Evolutionary conservation across 768 basidiomycete genomes (phyloP).

Genomic region (Mycena albidolilacea): DNA sequence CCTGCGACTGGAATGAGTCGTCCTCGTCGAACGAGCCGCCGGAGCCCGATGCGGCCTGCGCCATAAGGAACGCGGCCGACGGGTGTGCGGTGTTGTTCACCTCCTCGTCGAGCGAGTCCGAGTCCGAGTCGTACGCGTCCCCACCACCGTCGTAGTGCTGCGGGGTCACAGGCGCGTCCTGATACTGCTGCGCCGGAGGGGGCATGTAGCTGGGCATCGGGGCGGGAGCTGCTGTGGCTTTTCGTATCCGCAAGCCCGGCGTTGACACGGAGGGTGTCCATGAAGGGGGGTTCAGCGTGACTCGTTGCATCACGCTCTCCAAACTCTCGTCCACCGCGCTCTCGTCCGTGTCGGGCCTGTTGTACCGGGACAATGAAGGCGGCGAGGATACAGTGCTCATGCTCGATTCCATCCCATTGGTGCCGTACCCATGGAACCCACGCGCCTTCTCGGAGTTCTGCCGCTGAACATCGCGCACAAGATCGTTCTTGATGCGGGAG

Average conservation of each 20-base stretch:
- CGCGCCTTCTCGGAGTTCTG: conserved; percentile 50
- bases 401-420: conserved; percentile 67
- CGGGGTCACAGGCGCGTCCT: conserved; percentile 31
- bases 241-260: conserved; percentile 50
- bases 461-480: conserved; percentile 69
- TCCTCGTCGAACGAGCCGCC: conserved; percentile 58
- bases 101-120: conserved; percentile 73
- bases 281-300: conserved; percentile 62
- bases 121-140: conserved; percentile 63
- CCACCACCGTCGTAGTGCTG: conserved; percentile 40
- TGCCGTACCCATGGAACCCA: conserved; percentile 45
- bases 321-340: conserved; percentile 70
- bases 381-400: conserved; percentile 80
- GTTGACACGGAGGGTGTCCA: conserved; percentile 45
- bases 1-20: conserved; percentile 59
- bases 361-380: conserved; percentile 80
- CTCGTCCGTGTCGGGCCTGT: conserved; percentile 58
- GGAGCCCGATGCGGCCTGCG: conserved; percentile 50
- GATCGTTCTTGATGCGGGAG: conserved; percentile 73
- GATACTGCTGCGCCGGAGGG: conserved; percentile 27
- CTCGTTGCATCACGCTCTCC: conserved; percentile 79
- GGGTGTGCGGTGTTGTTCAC: conserved; percentile 74
- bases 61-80: conserved; percentile 81
- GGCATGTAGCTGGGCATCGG: conserved; percentile 10
- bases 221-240: conserved; percentile 32